Base-by-base conservation (phyloP, 306 rosid genomes). In the peach (Prunus persica) region DNA sequence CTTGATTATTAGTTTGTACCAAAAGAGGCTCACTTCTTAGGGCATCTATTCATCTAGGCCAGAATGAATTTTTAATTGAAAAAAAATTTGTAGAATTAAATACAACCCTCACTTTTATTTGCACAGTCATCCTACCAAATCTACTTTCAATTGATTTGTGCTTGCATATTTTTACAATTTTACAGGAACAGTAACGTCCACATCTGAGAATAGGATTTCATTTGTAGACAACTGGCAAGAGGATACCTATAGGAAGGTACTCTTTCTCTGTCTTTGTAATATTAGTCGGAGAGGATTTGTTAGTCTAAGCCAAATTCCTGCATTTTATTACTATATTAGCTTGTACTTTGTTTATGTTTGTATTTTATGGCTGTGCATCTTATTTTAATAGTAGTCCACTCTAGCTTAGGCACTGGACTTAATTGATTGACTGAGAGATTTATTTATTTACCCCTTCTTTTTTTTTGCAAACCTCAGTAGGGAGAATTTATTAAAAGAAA, bases 181-280 rank as follows among this genome's bases (percentile, higher is more conserved):
- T 13, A 71, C 18, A 71, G 96, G 89, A 55, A 88, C 93, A 81
- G 78, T 88, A 80, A 93, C 89, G 77, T 89, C 95, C 60, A 84
- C 96, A 22, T 77, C 79, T 38, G 94, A 80, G 84, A 78, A 87
- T 61, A 89, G 87, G 82, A 89, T 87, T 54, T 78, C 84, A 75
- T 84, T 78, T 83, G 88, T 88, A 27, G 84, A 73, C 64, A 96
- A 94, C 73, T 82, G 90, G 93, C 94, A 84, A 83, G 97, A 90
- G 85, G 97, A 87, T 72, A 72, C 80, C 73, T 89, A 79, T 76
- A 91, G 84, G 82, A 92, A 85, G 96, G 98, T 91, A 84, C 61
- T 54, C 64, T 28, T 28, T 69, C 73, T 69, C 57, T 68, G 24
- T 25, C 56, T 67, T 55, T 20, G 55, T 67, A 38, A 38, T 38